Base-by-base conservation (phyloP, 148 eudicot species). In the Pharnaceum exiguum region DNA sequence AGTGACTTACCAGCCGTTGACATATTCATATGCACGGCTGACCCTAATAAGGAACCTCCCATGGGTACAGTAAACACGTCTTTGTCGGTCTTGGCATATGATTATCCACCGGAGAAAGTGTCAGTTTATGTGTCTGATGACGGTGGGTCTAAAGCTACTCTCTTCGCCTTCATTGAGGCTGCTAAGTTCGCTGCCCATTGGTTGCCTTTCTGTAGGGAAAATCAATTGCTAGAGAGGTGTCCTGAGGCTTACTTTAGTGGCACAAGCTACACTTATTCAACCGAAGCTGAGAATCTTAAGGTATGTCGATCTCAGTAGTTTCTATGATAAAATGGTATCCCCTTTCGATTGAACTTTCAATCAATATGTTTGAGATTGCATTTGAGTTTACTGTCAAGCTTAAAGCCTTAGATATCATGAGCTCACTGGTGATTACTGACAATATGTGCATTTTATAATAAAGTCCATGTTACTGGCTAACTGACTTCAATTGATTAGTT, bases 71-170 rank as follows among this genome's bases (percentile, higher is more conserved):
- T 77, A 0, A 87, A 87, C 71, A 87, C 97, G 3, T 91, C 89
- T 5, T 46, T 90, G 52, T 82, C 97, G 13, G 95, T 90, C 12
- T 60, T 90, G 97, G 85, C 93, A 0, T 87, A 84, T 16, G 89
- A 90, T 16, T 87, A 86, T 51, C 87, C 89, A 16, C 42, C 77
- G 0, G 83, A 87, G 38, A 90, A 90, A 66, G 21, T 86, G 2
- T 84, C 97, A n/a, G 72, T 90, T 0, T 90, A 90, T 23, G 71
- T 90, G 10, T 90, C 97, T 5, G 95, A 90, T 25, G 95, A 90
- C 25, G 95, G 95, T 38, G 95, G 97, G 37, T 82, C 95, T 24
- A 68, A 76, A 69, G 51, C 70, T 6, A 84, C 93, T 5, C 72
- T 90, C 5, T 90, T 80, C 65, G 95, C 93, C 0, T 75, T 90